A percentile compares a stretch with the other conserved stretches of the same genome.
phyloP scores from a whole-genome alignment of 768 basidiomycete species.

The Trichaptum fuscoviolaceum region DNA sequence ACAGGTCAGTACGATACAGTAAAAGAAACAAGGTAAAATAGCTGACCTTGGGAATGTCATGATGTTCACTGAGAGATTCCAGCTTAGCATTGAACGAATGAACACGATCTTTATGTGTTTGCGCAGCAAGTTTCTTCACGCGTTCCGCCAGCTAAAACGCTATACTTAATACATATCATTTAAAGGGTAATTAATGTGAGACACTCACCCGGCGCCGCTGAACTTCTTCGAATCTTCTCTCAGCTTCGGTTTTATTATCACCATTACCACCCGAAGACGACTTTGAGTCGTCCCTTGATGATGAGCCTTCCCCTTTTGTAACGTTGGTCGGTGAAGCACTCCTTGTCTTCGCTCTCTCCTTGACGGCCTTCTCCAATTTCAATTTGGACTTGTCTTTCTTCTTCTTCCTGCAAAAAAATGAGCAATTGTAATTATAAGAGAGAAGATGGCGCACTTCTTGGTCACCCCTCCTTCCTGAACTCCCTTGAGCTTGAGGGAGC shows the following conservation, averaged over 20 bases:
- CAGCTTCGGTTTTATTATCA: conserved; percentile 77
- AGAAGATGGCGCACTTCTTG: conserved; percentile 56
- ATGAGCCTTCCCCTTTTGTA: conserved; percentile 23
- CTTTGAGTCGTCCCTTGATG: conserved; percentile 52
- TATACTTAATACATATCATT: conserved; percentile 6
- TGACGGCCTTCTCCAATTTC: conserved; percentile 18
- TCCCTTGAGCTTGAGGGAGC: conserved; percentile 85
- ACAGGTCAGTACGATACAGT: conserved; percentile 16
- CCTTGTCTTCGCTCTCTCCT: neutral
- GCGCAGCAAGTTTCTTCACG: conserved; percentile 71
- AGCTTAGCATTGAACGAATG: conserved; percentile 85
- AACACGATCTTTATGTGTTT: conserved; percentile 93
- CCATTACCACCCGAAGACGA: conserved; percentile 51
- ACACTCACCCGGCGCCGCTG: conserved; percentile 68
- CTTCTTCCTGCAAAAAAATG: conserved; percentile 66
- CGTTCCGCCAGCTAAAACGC: conserved; percentile 59
- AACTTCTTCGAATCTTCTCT: conserved; percentile 83
- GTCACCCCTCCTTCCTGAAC: conserved; percentile 73
- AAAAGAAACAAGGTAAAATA: conserved; percentile 7
- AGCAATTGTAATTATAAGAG: conserved; percentile 7
- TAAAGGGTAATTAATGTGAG: conserved; percentile 15
- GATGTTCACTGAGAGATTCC: conserved; percentile 85
- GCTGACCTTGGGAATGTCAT: conserved; percentile 87
- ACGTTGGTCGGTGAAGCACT: conserved; percentile 6
- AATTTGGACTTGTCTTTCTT: conserved; percentile 63